Percentiles rank a stretch among this genome's conserved stretches.
These are phyloP conservation scores for Eruca vesicaria DNA, from an alignment of 441 rosid species.

Conservation along the genomic window DNA sequence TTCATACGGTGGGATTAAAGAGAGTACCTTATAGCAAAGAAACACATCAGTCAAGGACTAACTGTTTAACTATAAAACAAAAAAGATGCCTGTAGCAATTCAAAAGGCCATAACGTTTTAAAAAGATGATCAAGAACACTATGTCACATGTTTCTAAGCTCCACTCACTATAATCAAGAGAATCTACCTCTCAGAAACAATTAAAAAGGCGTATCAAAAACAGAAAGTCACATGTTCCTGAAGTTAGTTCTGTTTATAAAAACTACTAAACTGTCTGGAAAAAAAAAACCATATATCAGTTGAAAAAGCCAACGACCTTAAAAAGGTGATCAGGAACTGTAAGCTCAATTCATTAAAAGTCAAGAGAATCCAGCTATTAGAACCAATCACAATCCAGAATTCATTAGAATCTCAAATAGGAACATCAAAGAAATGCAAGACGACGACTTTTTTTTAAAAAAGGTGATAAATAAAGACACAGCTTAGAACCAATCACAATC, in stretches of 20 bases:
- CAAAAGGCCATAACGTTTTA: neutral
- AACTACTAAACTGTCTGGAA: neutral
- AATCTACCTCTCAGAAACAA: neutral
- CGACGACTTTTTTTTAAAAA: neutral
- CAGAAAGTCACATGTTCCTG: neutral
- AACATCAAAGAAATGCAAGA: neutral
- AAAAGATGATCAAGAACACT: neutral
- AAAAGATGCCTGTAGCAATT: neutral
- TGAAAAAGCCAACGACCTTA: neutral
- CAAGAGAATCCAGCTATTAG: no score
- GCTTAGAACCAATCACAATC: neutral
- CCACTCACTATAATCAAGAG: neutral
- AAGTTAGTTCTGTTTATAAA: neutral
- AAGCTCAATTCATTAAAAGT: neutral
- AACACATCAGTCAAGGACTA: conserved; percentile 2
- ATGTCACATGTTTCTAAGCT: neutral
- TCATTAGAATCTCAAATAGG: neutral
- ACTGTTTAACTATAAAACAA: neutral
- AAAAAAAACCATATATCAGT: neutral
- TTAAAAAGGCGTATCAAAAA: neutral
- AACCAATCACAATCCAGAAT: no score
- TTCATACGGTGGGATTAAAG: conserved; percentile 76
- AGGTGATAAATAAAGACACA: neutral
- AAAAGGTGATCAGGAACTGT: neutral
- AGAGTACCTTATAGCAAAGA: conserved; percentile 55